Evolutionary conservation across 192 early-diverging fungal genomes (phyloP), one percentile per base, ranked within the genome.

Genomic region (Coemansia reversa): DNA sequence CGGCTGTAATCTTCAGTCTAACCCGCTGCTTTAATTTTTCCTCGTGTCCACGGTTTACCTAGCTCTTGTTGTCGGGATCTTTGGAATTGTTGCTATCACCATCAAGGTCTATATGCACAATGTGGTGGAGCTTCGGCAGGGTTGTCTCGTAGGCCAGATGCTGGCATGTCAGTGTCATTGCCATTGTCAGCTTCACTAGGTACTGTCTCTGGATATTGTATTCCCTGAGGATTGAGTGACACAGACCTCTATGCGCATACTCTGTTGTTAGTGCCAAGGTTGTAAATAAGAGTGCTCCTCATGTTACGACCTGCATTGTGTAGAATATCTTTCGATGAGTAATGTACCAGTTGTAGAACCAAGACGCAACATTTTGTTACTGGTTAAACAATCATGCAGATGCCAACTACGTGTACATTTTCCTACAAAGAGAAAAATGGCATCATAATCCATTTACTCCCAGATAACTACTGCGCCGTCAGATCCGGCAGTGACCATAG

Each of bases 81-180:
- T 74, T 68, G 20, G 67, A 67, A 24, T 80, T 68, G 45, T 80
- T 68, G 19, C 77, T 72, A n/a, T 70, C 67, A 23, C 62, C 74
- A 8, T 80, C 62, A 11, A 62, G 66, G 25, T 75, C 66, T 54
- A 70, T 61, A 24, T 80, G 77, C 68, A 80, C 77, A 47, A 80
- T 74, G n/a, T 63, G 63, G 47, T 80, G 74, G 9, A 72, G 77
- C 55, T 74, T 80, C 19, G 76, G 77, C 12, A 80, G 55, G 24
- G 68, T 47, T 8, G 77, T 80, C 39, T 80, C 76, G 54, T 80
- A 68, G 29, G 70, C 60, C n/a, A 80, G 20, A 28, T 80, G 77
- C 22, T 51, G 45, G 57, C 74, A 72, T 5, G 23, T 74, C 7
- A 74, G 30, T 30, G 72, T 58, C 7, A 65, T 57, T 0, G 71